These are phyloP conservation scores for Colletotrichum sp. DNA, from an alignment of 2,329 filamentous ascomycete species.

Conservation along the genomic window DNA sequence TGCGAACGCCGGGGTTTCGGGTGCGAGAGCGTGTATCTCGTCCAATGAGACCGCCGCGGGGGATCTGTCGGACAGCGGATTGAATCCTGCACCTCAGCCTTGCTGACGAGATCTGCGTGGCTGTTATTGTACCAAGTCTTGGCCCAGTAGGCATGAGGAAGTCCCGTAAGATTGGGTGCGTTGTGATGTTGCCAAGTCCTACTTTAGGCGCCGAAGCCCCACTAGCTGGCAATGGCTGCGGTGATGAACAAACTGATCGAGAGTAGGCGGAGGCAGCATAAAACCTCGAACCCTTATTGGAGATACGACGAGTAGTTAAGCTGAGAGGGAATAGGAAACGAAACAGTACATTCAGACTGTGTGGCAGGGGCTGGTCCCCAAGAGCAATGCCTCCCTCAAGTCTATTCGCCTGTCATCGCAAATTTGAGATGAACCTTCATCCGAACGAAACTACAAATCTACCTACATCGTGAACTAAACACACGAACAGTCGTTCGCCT, in stretches of 20 bases:
- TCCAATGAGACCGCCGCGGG: not conserved
- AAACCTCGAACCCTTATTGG: not conserved
- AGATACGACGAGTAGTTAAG: not conserved
- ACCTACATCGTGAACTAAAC: not conserved
- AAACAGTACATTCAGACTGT: not conserved
- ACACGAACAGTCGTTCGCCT: too few relatives aligned
- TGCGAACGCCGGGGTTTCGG: not conserved
- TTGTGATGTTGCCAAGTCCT: not conserved
- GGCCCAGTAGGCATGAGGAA: not conserved
- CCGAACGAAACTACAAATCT: not conserved
- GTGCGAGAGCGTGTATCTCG: not conserved
- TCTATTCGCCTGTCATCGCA: not conserved
- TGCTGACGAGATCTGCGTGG: not conserved
- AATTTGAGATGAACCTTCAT: not conserved
- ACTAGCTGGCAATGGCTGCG: not conserved
- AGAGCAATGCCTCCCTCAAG: accelerated
- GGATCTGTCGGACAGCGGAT: not conserved
- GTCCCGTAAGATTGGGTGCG: not conserved
- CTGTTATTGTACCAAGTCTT: not conserved
- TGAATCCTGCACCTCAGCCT: not conserved
- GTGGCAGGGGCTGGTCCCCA: not conserved
- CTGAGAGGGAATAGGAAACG: not conserved
- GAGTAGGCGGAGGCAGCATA: not conserved
- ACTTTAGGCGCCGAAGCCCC: not conserved
- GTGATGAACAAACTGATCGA: not conserved